Evolutionary conservation across 2,329 filamentous ascomycete genomes (phyloP).

Genomic region (Lachnellula arida): DNA sequence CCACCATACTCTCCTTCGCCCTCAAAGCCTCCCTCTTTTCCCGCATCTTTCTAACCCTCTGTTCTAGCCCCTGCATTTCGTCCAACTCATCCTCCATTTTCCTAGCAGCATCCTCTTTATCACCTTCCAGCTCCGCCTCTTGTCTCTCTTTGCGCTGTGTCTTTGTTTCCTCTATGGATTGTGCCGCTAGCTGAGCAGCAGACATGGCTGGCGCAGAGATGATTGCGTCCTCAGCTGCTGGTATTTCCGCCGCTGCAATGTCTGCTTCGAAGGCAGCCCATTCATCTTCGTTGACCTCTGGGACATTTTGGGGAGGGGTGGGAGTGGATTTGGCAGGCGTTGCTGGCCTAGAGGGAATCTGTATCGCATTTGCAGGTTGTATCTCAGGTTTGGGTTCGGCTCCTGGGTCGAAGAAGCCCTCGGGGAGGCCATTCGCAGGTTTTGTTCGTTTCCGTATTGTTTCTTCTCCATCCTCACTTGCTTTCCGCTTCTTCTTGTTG

Average conservation of each 20-base stretch:
- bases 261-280: conserved; percentile 87
- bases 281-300: conserved; percentile 66
- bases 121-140: conserved; percentile 56
- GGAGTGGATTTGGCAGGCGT: conserved; percentile 46
- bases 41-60: conserved; percentile 62
- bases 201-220: conserved; percentile 67
- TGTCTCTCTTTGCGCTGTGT: conserved; percentile 43
- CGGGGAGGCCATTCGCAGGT: conserved; percentile 32
- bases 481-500: conserved; percentile 48
- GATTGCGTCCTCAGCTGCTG: conserved; percentile 43
- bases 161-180: conserved; percentile 46
- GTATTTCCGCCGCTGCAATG: conserved; percentile 49
- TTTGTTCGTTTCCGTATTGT: conserved; percentile 41
- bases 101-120: conserved; percentile 70
- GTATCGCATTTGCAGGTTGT: conserved; percentile 42
- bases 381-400: conserved; percentile 5
- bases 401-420: conserved; percentile 32
- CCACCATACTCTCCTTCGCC: conserved; percentile 32
- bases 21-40: conserved; percentile 66
- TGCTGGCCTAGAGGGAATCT: conserved; percentile 60
- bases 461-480: conserved; percentile 37
- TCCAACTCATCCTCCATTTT: conserved; percentile 75
- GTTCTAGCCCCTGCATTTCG: conserved; percentile 76
- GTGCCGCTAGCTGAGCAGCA: conserved; percentile 55
- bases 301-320: conserved; percentile 31